A percentile compares a stretch with the other conserved stretches of the same genome.
These are phyloP conservation scores for Vinca minor DNA, from an alignment of 257 asterid species.

Conservation along the genomic window DNA sequence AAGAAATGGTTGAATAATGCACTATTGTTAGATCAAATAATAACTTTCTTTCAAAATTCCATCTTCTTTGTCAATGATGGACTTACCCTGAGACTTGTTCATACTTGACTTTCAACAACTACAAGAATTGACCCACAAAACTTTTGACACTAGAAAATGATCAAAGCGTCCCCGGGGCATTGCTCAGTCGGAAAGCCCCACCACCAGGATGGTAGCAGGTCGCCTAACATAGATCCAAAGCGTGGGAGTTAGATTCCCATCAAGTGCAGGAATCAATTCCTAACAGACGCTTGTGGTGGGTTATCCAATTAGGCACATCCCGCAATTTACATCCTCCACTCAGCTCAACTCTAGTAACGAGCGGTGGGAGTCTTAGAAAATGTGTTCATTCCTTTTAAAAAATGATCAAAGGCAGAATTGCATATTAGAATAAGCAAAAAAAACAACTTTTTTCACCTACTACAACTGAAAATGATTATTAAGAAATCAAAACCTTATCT, in stretches of 20 bases:
- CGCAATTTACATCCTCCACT: no score
- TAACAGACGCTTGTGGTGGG: no score
- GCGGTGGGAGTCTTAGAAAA: no score
- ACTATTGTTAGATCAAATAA: background rate
- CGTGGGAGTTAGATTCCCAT: no score
- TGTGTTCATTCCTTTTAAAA: no score
- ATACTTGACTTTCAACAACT: constrained; percentile 4
- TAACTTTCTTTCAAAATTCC: background rate
- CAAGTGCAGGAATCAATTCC: no score
- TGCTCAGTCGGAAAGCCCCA: no score
- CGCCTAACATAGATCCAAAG: no score
- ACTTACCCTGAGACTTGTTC: background rate
- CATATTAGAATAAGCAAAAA: background rate
- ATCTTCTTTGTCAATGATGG: background rate
- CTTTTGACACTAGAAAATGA: background rate
- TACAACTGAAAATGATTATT: background rate
- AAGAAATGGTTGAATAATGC: background rate
- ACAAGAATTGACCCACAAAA: constrained; percentile 1
- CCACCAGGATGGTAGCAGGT: no score
- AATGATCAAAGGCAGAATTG: background rate
- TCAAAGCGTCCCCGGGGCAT: no score
- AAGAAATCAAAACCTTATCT: background rate
- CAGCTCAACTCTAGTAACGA: no score
- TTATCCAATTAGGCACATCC: no score
- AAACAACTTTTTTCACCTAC: background rate